phyloP scores from a whole-genome alignment of 345 rosid genomes.

The Barbarea vulgaris region DNA sequence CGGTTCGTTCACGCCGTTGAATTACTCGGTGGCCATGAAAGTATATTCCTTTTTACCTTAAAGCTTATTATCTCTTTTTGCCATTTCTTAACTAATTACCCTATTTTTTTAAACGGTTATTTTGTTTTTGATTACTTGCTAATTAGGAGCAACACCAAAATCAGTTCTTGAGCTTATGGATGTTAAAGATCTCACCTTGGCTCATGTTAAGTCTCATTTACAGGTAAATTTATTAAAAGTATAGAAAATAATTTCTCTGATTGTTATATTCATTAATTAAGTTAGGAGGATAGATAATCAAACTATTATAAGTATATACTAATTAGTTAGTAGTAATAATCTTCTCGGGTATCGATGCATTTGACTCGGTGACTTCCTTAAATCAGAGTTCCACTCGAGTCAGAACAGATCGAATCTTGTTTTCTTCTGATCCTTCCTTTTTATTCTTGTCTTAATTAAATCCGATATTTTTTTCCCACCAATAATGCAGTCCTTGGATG shows the following conservation, averaged over 20 bases:
- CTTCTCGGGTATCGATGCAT: conserved; percentile 40
- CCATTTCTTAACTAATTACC: conserved; percentile 43
- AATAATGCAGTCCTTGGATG: conserved; percentile 33
- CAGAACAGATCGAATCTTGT: conserved; percentile 44
- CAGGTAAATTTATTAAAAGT: conserved; percentile 53
- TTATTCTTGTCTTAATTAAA: conserved; percentile 35
- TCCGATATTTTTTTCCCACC: conserved; percentile 28
- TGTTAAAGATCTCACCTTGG: conserved; percentile 97
- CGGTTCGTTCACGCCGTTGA: conserved; percentile 99
- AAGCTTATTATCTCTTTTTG: conserved; percentile 44
- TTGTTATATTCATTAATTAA: background rate
- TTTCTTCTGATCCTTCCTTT: conserved; percentile 37
- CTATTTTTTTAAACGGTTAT: conserved; percentile 42
- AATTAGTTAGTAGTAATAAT: conserved; percentile 18
- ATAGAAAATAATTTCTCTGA: background rate
- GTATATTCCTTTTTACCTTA: conserved; percentile 52
- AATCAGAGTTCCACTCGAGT: conserved; percentile 47
- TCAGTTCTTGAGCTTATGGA: conserved; percentile 99
- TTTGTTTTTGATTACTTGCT: conserved; percentile 41
- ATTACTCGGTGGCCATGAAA: conserved; percentile 98
- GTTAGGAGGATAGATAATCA: background rate
- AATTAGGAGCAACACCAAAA: conserved; percentile 91
- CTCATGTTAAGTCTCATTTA: conserved; percentile 96
- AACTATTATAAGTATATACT: background rate
- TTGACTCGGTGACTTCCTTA: conserved; percentile 46